These are phyloP conservation scores for Prunus yedoensis DNA, from an alignment of 331 rosid genomes.

Conservation along the genomic window DNA sequence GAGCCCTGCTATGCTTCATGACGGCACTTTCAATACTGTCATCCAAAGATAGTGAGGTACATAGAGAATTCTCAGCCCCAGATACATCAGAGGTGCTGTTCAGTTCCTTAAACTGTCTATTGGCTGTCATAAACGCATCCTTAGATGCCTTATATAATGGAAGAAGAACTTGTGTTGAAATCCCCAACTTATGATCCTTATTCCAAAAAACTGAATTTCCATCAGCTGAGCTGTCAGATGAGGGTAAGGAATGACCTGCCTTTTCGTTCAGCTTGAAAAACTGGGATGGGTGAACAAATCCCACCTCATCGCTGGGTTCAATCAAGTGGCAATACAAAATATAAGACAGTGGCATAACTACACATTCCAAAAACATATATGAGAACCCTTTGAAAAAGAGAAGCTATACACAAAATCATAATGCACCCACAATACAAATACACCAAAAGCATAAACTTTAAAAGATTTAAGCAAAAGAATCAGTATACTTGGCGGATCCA, in stretches of 20 bases:
- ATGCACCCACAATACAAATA: neutral
- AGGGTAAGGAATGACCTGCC: constrained; percentile 26
- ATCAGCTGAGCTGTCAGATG: constrained; percentile 27
- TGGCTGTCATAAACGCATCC: constrained; percentile 47
- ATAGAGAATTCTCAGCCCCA: constrained; percentile 18
- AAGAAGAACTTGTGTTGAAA: constrained; percentile 62
- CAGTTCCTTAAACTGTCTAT: constrained; percentile 43
- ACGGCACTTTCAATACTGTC: constrained; percentile 43
- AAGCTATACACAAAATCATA: neutral
- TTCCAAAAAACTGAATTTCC: constrained; percentile 47
- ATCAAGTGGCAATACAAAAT: constrained; percentile 22
- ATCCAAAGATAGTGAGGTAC: constrained; percentile 28
- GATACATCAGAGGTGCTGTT: constrained; percentile 25
- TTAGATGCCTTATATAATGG: constrained; percentile 61
- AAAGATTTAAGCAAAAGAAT: neutral
- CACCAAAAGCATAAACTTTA: neutral
- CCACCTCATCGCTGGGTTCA: constrained; percentile 77
- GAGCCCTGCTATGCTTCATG: constrained; percentile 71
- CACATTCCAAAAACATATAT: neutral
- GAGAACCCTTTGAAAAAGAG: neutral
- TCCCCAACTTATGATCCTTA: constrained; percentile 78
- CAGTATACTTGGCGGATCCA: neutral
- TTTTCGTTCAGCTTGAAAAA: constrained; percentile 53
- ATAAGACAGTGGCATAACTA: neutral
- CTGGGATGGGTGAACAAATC: constrained; percentile 83